Conservation (phyloP, 2,329 filamentous ascomycete species). For the Amauroascus niger region DNA sequence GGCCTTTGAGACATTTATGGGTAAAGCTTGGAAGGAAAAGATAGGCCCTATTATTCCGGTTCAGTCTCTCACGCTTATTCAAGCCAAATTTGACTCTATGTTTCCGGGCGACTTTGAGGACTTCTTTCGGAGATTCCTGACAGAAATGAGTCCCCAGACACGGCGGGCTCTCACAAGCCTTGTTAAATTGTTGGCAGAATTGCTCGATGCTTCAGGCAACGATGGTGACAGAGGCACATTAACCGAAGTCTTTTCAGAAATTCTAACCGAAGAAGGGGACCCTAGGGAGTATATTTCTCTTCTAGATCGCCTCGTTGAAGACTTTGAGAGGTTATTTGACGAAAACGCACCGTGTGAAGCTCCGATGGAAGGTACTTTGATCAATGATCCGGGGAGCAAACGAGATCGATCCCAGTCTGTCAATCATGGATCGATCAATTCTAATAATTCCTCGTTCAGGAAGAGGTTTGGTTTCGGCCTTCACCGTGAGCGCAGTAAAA, state of each 20-base stretch:
- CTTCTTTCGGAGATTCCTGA: constrained; percentile 45
- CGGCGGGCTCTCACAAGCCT: constrained; percentile 71
- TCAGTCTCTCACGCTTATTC: constrained; percentile 62
- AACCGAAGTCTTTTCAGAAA: constrained; percentile 78
- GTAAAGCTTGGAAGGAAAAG: constrained; percentile 76
- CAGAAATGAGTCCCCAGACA: constrained; percentile 49
- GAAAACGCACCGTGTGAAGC: constrained; percentile 43
- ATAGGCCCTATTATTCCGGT: constrained; percentile 76
- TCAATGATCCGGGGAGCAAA: constrained; percentile 52
- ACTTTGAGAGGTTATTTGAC: constrained; percentile 81
- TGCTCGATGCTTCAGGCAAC: constrained; percentile 81
- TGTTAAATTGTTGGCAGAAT: constrained; percentile 74
- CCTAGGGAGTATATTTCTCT: constrained; percentile 79
- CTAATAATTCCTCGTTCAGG: constrained; percentile 76
- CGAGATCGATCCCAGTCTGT: constrained; percentile 51
- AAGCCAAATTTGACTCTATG: constrained; percentile 41
- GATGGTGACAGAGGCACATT: constrained; percentile 82
- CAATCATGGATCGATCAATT: constrained; percentile 65
- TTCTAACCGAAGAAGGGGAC: constrained; percentile 67
- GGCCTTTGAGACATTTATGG: constrained; percentile 87
- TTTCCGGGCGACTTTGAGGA: constrained; percentile 44
- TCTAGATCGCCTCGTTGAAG: constrained; percentile 78
- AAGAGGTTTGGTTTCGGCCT: constrained; percentile 76
- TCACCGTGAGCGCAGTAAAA: constrained; percentile 69
- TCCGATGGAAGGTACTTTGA: constrained; percentile 34